Conservation (phyloP, 1,139 yeast species). For the Barnettozyma hawaiiensis region DNA sequence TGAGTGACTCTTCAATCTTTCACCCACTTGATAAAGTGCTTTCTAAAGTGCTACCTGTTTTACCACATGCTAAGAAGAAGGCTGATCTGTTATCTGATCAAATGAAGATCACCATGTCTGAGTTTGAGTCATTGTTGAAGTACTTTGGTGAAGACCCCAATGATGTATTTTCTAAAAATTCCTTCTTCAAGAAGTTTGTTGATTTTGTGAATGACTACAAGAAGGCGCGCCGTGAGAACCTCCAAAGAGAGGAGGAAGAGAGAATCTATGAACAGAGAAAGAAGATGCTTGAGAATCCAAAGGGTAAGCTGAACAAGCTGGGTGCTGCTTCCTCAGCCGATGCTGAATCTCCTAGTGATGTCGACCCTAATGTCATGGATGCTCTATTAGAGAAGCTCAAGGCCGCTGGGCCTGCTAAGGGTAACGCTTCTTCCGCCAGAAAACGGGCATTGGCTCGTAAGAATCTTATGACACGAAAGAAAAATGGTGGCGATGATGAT, state of each 20-base stretch:
- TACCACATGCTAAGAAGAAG: slow-evolving; percentile 66
- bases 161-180: slow-evolving; percentile 61
- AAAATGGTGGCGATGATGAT: slow-evolving; percentile 19
- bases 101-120: slow-evolving; percentile 55
- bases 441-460: slow-evolving; percentile 75
- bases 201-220: slow-evolving; percentile 62
- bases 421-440: slow-evolving; percentile 76
- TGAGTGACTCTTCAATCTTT: slow-evolving; percentile 68
- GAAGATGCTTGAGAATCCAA: slow-evolving; percentile 46
- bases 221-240: slow-evolving; percentile 57
- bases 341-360: slow-evolving; percentile 16
- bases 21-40: slow-evolving; percentile 69
- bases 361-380: slow-evolving; percentile 58
- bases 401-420: slow-evolving; percentile 65
- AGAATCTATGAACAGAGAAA: slow-evolving; percentile 62
- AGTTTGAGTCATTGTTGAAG: slow-evolving; percentile 65
- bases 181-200: slow-evolving; percentile 63
- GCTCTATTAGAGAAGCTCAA: slow-evolving; percentile 64
- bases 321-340: slow-evolving; percentile 7
- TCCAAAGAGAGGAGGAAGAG: slow-evolving; percentile 66
- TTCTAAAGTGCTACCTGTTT: slow-evolving; percentile 53
- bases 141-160: slow-evolving; percentile 73
- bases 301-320: slow-evolving; percentile 16
- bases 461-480: slow-evolving; percentile 40
- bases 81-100: slow-evolving; percentile 61